Evolutionary conservation across 129 eudicot species (phyloP), one percentile per base, ranked within the genome.

Genomic region (Glebionis coronaria): DNA sequence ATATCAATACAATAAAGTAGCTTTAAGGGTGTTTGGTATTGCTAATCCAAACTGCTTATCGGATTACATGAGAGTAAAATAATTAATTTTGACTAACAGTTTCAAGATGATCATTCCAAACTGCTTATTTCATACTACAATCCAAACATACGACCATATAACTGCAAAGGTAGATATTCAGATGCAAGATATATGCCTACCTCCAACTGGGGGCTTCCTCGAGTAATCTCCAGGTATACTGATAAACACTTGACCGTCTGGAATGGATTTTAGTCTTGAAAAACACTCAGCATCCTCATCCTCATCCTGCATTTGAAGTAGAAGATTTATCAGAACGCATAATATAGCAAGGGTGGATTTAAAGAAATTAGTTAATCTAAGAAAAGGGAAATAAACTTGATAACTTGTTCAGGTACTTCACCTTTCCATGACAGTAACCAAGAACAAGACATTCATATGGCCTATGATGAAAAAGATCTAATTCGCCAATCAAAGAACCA

Each of bases 141-240:
- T 35, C 42, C 42, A 35, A 35, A 6, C 42, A 4, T n/a, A 1
- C 38, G 6, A 6, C 6, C 38, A 35, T 35, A 35, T 35, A 35
- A 35, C 42, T 2, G 42, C 42, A 35, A 35, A 35, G 42, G 42
- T 45, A 19, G 12, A 46, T 13, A 14, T 12, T 65, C 35, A 65
- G 21, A 65, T 65, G 46, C 53, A 35, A 44, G 4, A 29, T 47
- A 52, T 31, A 54, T 31, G 49, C 23, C 5, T 88, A 91, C 98
- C 98, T 92, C 89, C 98, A 53, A 92, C 28, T 8, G 96, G 96
- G 73, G 98, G 98, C 63, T 92, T 92, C 70, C 98, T 85, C 3
- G 98, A 92, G 78, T 92, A 84, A 47, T 88, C 96, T 44, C 98
- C 98, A 7, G 98, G 98, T 60, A 92, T 77, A 47, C 96, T 92